phyloP scores from a whole-genome alignment of 2,329 filamentous ascomycete genomes.

The Claviceps digitariae region DNA sequence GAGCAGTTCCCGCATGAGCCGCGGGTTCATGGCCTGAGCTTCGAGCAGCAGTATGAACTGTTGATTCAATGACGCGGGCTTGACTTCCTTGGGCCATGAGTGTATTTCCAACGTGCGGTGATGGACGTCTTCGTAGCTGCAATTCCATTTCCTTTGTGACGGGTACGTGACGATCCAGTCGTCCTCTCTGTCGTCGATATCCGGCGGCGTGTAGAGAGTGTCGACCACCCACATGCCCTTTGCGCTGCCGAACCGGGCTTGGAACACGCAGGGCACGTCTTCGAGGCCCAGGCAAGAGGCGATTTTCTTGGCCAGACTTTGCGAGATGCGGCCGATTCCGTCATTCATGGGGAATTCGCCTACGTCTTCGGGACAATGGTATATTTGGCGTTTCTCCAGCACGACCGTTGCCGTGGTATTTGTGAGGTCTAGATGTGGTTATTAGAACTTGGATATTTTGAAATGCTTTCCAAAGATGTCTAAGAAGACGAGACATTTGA shows the following conservation, averaged over 20 bases:
- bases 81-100: constrained; percentile 18
- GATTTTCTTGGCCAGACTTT: constrained; percentile 40
- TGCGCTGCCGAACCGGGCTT: constrained; percentile 56
- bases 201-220: constrained; percentile 16
- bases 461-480: too few relatives aligned
- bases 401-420: constrained; percentile 32
- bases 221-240: constrained; percentile 64
- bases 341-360: constrained; percentile 45
- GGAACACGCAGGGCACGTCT: constrained; percentile 49
- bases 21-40: constrained; percentile 36
- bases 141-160: constrained; percentile 57
- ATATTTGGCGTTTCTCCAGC: constrained; percentile 34
- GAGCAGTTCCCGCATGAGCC: constrained; percentile 33
- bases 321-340: constrained; percentile 53
- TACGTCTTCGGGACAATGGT: constrained; percentile 22
- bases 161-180: constrained; percentile 54
- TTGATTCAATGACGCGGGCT: constrained; percentile 44
- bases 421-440: constrained; percentile 32
- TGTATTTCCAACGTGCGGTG: constrained; percentile 55
- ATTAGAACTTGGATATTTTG: too few relatives aligned
- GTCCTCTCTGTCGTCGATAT: constrained; percentile 20
- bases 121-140: constrained; percentile 29
- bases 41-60: constrained; percentile 57
- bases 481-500: too few relatives aligned
- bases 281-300: constrained; percentile 33